Evolutionary conservation across 2,329 filamentous ascomycete genomes (phyloP).

Genomic region (Trichoderma semiorbis): DNA sequence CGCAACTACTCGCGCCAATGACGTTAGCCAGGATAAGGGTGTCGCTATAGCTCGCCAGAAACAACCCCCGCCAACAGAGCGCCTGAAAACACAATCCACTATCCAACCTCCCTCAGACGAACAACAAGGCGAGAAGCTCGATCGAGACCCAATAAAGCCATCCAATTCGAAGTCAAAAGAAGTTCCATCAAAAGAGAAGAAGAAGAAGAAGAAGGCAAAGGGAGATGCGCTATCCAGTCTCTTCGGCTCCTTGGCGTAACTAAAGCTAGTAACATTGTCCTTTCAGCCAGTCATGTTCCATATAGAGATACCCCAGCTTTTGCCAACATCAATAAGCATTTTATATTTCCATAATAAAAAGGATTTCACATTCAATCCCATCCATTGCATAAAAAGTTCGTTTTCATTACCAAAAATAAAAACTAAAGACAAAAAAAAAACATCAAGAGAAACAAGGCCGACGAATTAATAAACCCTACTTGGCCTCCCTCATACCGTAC

Average conservation of each 20-base stretch:
- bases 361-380: neutral
- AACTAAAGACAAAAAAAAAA: constrained; percentile 24
- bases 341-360: neutral
- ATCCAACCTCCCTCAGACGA: neutral
- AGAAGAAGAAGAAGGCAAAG: constrained; percentile 54
- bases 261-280: neutral
- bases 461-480: constrained; percentile 24
- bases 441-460: constrained; percentile 23
- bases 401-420: constrained; percentile 22
- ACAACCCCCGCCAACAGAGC: neutral
- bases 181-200: constrained; percentile 27
- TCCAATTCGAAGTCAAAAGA: neutral
- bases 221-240: constrained; percentile 70
- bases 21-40: constrained; percentile 26
- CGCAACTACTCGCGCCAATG: neutral
- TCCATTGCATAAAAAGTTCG: neutral
- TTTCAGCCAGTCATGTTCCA: neutral
- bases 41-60: constrained; percentile 30
- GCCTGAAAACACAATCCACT: neutral
- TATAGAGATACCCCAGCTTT: neutral
- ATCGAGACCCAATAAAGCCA: neutral
- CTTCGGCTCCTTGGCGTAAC: constrained; percentile 54
- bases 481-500: constrained; percentile 24
- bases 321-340: neutral
- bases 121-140: neutral